Evolutionary conservation across 805 yeast genomes (phyloP), one percentile per base, ranked within the genome.

Genomic region (Clavispora santaluciae): DNA sequence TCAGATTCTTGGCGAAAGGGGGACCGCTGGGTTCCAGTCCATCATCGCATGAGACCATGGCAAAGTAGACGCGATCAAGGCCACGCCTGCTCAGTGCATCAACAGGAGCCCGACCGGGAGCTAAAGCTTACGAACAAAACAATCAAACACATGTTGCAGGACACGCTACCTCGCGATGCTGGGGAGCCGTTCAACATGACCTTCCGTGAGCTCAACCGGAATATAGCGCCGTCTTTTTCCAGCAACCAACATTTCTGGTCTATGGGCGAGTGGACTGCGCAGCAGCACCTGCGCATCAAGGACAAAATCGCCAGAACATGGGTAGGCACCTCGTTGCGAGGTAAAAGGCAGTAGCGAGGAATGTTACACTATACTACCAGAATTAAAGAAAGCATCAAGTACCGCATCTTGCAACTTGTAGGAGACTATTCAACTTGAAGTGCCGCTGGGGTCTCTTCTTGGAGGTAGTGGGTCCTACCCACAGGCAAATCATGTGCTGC

Each of bases 171-270:
- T 1, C 43, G 58, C 21, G 61, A 61, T 22, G 43, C 53, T 5
- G 53, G 66, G 4, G 37, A 25, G 5, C 40, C 39, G 12, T 33
- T 48, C n/a, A 49, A 48, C 17, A 44, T 56, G 2, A 55, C 63
- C 9, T 59, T 56, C 28, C 35, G 56, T 22, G 45, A 43, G 13
- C 57, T 62, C 43, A 56, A 57, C 45, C 38, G 39, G 20, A 46
- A 45, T 43, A 33, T 49, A 13, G 63, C 62, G 12, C 63, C 62
- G 1, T 45, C 41, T 9, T 57, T 54, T 48, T 46, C 38, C 35
- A 46, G 44, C 20, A 31, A 49, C 25, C 65, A 65, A 36, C 86
- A 81, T 55, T 77, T 82, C 51, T 82, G 88, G 88, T 74, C 83
- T n/a, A 56, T 81, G 66, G 86, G 83, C 1, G 44, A 59, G 11